Percentiles rank a stretch among this genome's conserved stretches.
phyloP scores from a whole-genome alignment of 768 basidiomycete genomes.

The Tylopilus vinaceipallidus region DNA sequence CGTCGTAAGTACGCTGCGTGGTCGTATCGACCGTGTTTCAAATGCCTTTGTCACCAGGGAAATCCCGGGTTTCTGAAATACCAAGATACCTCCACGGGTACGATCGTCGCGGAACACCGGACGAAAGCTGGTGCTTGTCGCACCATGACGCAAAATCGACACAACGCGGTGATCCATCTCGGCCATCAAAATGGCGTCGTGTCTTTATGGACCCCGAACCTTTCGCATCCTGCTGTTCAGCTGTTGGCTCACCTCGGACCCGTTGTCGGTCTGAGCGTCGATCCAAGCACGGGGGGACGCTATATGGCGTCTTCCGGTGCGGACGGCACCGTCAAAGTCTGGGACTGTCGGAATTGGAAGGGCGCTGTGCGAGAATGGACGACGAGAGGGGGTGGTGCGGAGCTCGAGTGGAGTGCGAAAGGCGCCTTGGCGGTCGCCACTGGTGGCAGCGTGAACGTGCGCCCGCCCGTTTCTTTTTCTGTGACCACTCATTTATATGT shows the following conservation, averaged over 20 bases:
- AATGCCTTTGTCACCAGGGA: slow-evolving; percentile 49
- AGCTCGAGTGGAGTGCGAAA: slow-evolving; percentile 82
- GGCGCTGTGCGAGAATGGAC: slow-evolving; percentile 80
- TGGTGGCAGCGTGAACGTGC: slow-evolving; percentile 81
- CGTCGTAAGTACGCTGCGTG: slow-evolving; percentile 64
- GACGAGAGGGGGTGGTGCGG: slow-evolving; percentile 63
- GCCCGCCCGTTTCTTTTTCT: slow-evolving; percentile 13
- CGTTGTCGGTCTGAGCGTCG: slow-evolving; percentile 75
- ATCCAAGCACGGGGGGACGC: slow-evolving; percentile 80
- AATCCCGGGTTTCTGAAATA: slow-evolving; percentile 92
- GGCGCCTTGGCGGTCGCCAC: slow-evolving; percentile 80
- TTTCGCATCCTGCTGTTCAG: slow-evolving; percentile 88
- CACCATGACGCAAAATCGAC: slow-evolving; percentile 86
- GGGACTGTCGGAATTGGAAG: slow-evolving; percentile 98
- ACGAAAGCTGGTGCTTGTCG: slow-evolving; percentile 85
- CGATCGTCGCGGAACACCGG: slow-evolving; percentile 80
- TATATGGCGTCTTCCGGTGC: slow-evolving; percentile 90
- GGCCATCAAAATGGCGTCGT: slow-evolving; percentile 95
- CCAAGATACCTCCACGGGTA: slow-evolving; percentile 94
- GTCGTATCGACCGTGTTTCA: too few species aligned
- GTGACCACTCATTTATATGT: background rate
- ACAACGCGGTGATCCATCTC: slow-evolving; percentile 92
- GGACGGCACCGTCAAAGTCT: slow-evolving; percentile 89
- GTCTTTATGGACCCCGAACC: slow-evolving; percentile 96
- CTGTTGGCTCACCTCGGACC: slow-evolving; percentile 90